phyloP scores from a whole-genome alignment of 495 filamentous ascomycete species.

The Usnea hakonensis region DNA sequence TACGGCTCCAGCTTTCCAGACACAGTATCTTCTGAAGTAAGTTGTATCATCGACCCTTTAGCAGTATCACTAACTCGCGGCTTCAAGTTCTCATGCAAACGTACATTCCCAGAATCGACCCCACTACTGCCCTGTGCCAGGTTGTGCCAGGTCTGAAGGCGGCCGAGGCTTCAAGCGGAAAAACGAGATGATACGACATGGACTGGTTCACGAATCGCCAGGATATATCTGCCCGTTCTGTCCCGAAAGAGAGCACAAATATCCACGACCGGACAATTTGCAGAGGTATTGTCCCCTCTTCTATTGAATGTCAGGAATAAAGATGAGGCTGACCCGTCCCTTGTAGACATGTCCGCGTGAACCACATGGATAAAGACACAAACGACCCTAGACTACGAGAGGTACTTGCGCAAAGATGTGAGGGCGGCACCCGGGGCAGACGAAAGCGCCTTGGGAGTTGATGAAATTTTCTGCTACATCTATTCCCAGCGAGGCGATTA shows the following conservation, averaged over 20 bases:
- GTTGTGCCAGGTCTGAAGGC: conserved; percentile 69
- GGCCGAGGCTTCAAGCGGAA: conserved; percentile 98
- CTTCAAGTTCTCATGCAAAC: conserved; percentile 76
- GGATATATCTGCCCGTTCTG: conserved; percentile 98
- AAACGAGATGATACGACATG: conserved; percentile 98
- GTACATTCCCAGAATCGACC: conserved; percentile 87
- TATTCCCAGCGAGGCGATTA: neutral
- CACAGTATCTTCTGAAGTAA: conserved; percentile 76
- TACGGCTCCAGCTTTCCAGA: conserved; percentile 81
- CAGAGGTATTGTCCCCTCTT: conserved; percentile 59
- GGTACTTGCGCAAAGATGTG: conserved; percentile 72
- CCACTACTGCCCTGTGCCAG: conserved; percentile 81
- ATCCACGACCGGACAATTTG: conserved; percentile 93
- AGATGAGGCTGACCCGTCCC: neutral
- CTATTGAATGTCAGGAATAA: conserved; percentile 1
- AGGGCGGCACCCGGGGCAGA: conserved; percentile 77
- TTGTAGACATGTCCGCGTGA: conserved; percentile 74
- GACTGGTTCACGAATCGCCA: conserved; percentile 87
- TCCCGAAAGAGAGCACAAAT: conserved; percentile 90
- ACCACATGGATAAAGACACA: conserved; percentile 79
- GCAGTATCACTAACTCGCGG: conserved; percentile 8
- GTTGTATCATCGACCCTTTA: conserved; percentile 23
- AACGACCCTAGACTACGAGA: conserved; percentile 73
- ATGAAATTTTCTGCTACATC: conserved; percentile 5
- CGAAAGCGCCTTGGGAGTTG: conserved; percentile 48